Conservation (phyloP, 1,284 basidiomycete genomes). For the Inonotus hispidus region DNA sequence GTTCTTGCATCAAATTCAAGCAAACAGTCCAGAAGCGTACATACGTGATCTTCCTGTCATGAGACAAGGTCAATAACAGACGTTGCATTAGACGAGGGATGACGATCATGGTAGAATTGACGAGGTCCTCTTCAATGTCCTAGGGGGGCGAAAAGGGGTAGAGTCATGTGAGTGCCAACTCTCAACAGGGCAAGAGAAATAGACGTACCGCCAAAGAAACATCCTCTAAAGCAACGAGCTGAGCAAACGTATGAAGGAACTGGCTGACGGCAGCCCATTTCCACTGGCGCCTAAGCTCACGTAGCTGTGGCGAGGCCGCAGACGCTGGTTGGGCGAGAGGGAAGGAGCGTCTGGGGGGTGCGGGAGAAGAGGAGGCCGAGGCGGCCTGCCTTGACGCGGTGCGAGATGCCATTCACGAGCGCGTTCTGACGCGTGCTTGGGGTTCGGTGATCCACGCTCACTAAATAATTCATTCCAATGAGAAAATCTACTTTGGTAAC, state of each 20-base stretch:
- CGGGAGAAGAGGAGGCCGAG: slow-evolving; percentile 14
- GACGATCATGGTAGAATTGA: slow-evolving; percentile 50
- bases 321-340: slow-evolving; percentile 12
- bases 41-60: slow-evolving; percentile 75
- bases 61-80: slow-evolving; percentile 66
- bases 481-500: neutral
- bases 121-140: slow-evolving; percentile 75
- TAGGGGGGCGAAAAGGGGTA: too few relatives aligned
- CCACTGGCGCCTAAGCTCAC: slow-evolving; percentile 55
- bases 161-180: slow-evolving; percentile 4
- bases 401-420: slow-evolving; percentile 18
- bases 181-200: slow-evolving; percentile 12
- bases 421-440: slow-evolving; percentile 14
- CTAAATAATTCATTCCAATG: neutral
- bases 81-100: slow-evolving; percentile 70
- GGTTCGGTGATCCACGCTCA: slow-evolving; percentile 16
- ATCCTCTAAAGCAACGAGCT: slow-evolving; percentile 59
- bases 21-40: slow-evolving; percentile 25
- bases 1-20: slow-evolving; percentile 18
- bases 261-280: slow-evolving; percentile 82
- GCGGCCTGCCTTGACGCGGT: slow-evolving; percentile 3
- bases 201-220: slow-evolving; percentile 55
- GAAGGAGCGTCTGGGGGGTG: slow-evolving; percentile 4
- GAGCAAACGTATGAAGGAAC: slow-evolving; percentile 73
- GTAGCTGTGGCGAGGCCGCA: slow-evolving; percentile 14